phyloP scores from a whole-genome alignment of 129 eudicot genomes.

The Lactuca sativa region DNA sequence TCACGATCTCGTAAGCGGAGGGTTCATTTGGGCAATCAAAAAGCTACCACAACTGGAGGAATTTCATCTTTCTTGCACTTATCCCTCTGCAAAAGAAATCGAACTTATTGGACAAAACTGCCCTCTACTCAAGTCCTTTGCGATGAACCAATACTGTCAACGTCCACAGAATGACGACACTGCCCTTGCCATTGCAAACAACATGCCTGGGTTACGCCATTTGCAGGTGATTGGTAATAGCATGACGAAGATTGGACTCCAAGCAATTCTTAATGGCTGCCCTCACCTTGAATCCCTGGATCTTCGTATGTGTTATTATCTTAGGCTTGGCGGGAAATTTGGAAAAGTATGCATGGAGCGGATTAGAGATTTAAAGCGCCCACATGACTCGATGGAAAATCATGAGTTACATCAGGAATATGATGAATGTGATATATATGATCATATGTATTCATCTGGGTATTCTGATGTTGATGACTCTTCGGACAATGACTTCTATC shows the following conservation, averaged over 20 bases:
- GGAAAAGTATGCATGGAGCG: slow-evolving; percentile 45
- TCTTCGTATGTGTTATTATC: slow-evolving; percentile 56
- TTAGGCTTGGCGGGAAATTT: slow-evolving; percentile 43
- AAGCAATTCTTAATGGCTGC: slow-evolving; percentile 60
- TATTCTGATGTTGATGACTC: too few relatives aligned
- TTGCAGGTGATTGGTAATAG: slow-evolving; percentile 60
- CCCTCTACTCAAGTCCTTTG: slow-evolving; percentile 5
- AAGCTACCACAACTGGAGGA: slow-evolving; percentile 52
- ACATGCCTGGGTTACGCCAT: slow-evolving; percentile 1
- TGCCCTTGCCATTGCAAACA: slow-evolving; percentile 52
- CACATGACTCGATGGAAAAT: slow-evolving; percentile 48
- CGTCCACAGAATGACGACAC: slow-evolving; percentile 36
- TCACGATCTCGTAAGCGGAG: slow-evolving; percentile 14
- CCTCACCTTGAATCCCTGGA: slow-evolving; percentile 66
- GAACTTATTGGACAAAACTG: slow-evolving; percentile 41
- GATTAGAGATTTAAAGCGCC: slow-evolving; percentile 47
- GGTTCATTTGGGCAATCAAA: slow-evolving; percentile 20
- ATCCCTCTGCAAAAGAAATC: slow-evolving; percentile 17
- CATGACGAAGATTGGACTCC: slow-evolving; percentile 35
- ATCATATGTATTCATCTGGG: slow-evolving; percentile 46
- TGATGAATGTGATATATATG: slow-evolving; percentile 30
- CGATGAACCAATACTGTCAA: slow-evolving; percentile 25
- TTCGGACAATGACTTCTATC: slow-evolving; percentile 38
- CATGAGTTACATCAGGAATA: slow-evolving; percentile 32
- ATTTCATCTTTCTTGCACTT: slow-evolving; percentile 39